Conservation (phyloP, 805 yeast species). For the Nakazawaea pomicola region DNA sequence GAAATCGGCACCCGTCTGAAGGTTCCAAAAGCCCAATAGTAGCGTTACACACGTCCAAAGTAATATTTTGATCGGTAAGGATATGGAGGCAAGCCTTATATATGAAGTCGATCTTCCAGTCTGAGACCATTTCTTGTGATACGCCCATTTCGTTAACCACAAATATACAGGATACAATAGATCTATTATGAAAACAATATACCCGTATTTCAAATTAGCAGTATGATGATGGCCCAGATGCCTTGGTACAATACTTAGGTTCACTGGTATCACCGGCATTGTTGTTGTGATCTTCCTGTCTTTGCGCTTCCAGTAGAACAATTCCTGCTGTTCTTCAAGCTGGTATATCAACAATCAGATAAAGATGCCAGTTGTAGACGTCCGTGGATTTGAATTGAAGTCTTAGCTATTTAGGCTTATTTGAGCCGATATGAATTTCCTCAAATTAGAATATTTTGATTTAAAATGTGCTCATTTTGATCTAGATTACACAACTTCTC, state of each 20-base stretch:
- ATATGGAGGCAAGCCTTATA: conserved; percentile 26
- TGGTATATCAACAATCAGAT: too few relatives aligned
- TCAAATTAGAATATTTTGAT: too few relatives aligned
- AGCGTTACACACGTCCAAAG: conserved; percentile 30
- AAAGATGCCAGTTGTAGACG: too few relatives aligned
- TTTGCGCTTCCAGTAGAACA: too few relatives aligned
- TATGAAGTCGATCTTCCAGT: conserved; percentile 33
- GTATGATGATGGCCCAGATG: conserved; percentile 53
- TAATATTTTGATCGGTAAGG: conserved; percentile 30
- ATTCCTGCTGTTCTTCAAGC: too few relatives aligned
- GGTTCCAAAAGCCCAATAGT: conserved; percentile 30
- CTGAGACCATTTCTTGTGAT: conserved; percentile 31
- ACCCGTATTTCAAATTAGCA: conserved; percentile 59
- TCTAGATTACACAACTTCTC: too few relatives aligned
- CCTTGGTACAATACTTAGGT: conserved; percentile 20
- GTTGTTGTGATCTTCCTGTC: too few relatives aligned
- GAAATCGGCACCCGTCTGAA: conserved; percentile 26
- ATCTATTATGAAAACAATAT: conserved; percentile 38
- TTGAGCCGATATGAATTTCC: too few relatives aligned
- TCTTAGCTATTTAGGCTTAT: too few relatives aligned
- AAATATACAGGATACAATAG: conserved; percentile 33
- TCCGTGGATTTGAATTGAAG: too few relatives aligned
- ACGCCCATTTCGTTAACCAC: conserved; percentile 26
- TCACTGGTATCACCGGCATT: background rate
- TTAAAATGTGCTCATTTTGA: too few relatives aligned